Evolutionary conservation across 2,329 filamentous ascomycete species (phyloP).

Genomic region (Fusarium cicatricum): DNA sequence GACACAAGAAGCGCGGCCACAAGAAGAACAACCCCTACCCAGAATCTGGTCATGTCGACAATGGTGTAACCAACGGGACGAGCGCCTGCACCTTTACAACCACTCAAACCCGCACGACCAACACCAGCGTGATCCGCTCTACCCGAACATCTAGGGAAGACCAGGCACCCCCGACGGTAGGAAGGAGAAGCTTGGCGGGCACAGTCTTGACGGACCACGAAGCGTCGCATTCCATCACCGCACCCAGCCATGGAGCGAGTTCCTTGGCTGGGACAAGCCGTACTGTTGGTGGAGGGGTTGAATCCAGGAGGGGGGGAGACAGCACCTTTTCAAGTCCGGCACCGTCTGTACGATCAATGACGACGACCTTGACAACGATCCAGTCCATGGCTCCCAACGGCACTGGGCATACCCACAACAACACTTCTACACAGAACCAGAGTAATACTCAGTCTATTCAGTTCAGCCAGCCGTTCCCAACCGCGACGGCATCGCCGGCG

Average conservation of each 20-base stretch:
- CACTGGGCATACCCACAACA: conserved; percentile 46
- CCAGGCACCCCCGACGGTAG: conserved; percentile 63
- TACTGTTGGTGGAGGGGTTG: conserved; percentile 71
- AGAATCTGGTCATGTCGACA: conserved; percentile 70
- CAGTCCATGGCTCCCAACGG: conserved; percentile 74
- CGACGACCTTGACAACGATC: conserved; percentile 86
- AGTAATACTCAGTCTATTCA: conserved; percentile 62
- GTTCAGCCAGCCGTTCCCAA: conserved; percentile 72
- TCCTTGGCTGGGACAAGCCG: conserved; percentile 77
- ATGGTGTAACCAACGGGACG: conserved; percentile 47
- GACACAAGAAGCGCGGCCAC: conserved; percentile 62
- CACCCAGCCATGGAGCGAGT: conserved; percentile 75
- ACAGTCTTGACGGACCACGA: conserved; percentile 88
- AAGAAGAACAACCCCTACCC: conserved; percentile 95
- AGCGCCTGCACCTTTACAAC: conserved; percentile 65
- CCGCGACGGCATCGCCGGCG: conserved; percentile 64
- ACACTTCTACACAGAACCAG: conserved; percentile 45
- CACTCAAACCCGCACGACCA: conserved; percentile 59
- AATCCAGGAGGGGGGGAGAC: conserved; percentile 73
- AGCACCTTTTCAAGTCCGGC: conserved; percentile 85
- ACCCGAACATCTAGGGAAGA: conserved; percentile 68
- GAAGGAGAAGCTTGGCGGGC: conserved; percentile 77
- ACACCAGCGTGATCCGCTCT: conserved; percentile 66
- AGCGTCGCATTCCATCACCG: conserved; percentile 75
- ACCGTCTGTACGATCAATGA: conserved; percentile 80